These are phyloP conservation scores for Manihot esculenta DNA, from an alignment of 441 rosid species.

Conservation along the genomic window DNA sequence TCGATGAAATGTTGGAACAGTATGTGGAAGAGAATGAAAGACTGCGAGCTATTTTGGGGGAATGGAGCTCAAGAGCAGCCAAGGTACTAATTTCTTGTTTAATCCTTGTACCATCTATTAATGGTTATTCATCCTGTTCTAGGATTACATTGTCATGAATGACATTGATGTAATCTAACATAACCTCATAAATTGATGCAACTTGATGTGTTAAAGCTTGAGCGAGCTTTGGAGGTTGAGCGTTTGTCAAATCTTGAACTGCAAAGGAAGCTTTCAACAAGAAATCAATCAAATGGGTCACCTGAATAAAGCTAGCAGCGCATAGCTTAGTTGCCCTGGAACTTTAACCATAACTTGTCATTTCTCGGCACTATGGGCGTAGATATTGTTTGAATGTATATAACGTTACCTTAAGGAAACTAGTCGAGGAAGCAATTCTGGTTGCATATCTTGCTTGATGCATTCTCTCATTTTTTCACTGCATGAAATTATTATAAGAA, in stretches of 20 bases:
- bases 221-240: conserved; percentile 81
- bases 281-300: conserved; percentile 31
- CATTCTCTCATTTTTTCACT: not conserved
- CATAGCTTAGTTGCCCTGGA: not conserved
- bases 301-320: conserved; percentile 31
- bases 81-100: conserved; percentile 48
- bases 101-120: not conserved
- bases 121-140: not conserved
- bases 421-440: not conserved
- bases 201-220: conserved; percentile 48
- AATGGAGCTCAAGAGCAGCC: conserved; percentile 93
- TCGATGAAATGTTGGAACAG: conserved; percentile 40
- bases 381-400: conserved; percentile 8
- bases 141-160: not conserved
- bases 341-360: not conserved
- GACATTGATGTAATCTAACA: conserved; percentile 7
- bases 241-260: conserved; percentile 62
- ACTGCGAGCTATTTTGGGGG: conserved; percentile 85
- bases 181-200: not conserved
- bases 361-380: not conserved
- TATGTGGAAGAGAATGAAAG: conserved; percentile 94
- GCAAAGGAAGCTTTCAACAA: conserved; percentile 56
- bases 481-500: not conserved
- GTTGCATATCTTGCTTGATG: not conserved
- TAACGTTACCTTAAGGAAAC: not conserved